Evolutionary conservation across 148 eudicot species (phyloP), one percentile per base, ranked within the genome.

Genomic region (Suaeda aralocaspica): DNA sequence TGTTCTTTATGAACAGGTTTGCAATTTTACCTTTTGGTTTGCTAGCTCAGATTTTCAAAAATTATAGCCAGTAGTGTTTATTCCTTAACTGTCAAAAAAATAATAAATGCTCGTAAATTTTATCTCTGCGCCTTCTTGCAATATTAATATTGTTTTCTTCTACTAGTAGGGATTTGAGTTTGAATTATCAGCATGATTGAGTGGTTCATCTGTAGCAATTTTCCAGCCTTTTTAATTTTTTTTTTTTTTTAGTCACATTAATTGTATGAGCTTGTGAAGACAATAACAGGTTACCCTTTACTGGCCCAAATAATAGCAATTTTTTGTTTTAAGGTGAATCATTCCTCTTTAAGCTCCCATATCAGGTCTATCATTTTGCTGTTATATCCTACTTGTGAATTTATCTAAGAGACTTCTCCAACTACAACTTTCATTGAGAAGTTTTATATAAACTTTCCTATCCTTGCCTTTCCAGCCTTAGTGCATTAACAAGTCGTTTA

Each of bases 1-100:
- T 66, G 77, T 92, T 73, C 93, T 92, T 34, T 82, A 92, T 79
- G 98, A 92, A 77, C 98, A 92, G 98, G 98, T 92, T 80, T 34
- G 63, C 21, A 9, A 25, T 71, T 39, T 39, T 44, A n/a, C 57
- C 19, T 66, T 34, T 44, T 74, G 26, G 28, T 41, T 58, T 48
- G 41, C 25, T 64, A 22, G 66, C 25, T 41, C 1, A 42, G 62
- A 21, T 63, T 39, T 41, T 19, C 29, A 15, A 33, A 24, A 50
- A 36, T 4, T 34, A 29, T 61, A 50, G 34, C 63, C 29, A 34
- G 2, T 15, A 52, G 21, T 55, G 36, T 28, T 34, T 44, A n/a
- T 18, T 60, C 44, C 9, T 11, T 51, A 1, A 31, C 56, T 48
- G 49, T 10, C 12, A 22, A 49, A 66, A 21, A 14, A 48, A 4